Evolutionary conservation across 129 eudicot genomes (phyloP), one percentile per base, ranked within the genome.

Genomic region (Chrysanthemum seticuspe): DNA sequence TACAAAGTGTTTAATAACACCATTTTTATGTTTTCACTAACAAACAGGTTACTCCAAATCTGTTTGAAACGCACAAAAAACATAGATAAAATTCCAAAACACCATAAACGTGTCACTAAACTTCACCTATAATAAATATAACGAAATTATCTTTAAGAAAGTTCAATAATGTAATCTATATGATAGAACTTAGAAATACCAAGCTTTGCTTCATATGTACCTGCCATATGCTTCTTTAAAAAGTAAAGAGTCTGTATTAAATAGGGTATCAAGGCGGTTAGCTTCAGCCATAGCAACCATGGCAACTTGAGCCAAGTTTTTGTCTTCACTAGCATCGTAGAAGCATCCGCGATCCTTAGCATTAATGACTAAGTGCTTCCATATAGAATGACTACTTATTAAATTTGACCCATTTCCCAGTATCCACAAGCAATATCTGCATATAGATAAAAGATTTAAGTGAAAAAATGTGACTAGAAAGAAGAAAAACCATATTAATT

Each of bases 381-480:
- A 92, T 65, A 92, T 85, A n/a, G 89, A 77, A 29, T 78, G 76
- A 69, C 97, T 87, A 8, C 71, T 78, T 6, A 60, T 2, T 62
- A 92, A 45, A 15, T 96, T 92, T 63, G 80, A 52, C 11, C 74
- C 87, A 51, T 81, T 84, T 5, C 98, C 98, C 71, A 87, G 36
- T 80, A 92, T 85, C 91, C 96, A 89, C 8, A 92, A 88, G 73
- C 94, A 89, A 47, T 82, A 55, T 81, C 97, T 92, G 68, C 27
- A 82, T 2, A 54, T 1, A 52, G 0, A 70, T 59, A 49, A 58
- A 68, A 4, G 4, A 1, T 16, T 18, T 60, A 34, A 49, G 0
- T 6, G 5, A 36, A 0, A 36, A 36, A 36, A 36, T 36, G 44
- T 36, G 8, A 36, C 44, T 36, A 5, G 44, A 15, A 29, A 4